These are phyloP conservation scores for Galerina marginata DNA, from an alignment of 768 basidiomycete genomes.

Conservation along the genomic window DNA sequence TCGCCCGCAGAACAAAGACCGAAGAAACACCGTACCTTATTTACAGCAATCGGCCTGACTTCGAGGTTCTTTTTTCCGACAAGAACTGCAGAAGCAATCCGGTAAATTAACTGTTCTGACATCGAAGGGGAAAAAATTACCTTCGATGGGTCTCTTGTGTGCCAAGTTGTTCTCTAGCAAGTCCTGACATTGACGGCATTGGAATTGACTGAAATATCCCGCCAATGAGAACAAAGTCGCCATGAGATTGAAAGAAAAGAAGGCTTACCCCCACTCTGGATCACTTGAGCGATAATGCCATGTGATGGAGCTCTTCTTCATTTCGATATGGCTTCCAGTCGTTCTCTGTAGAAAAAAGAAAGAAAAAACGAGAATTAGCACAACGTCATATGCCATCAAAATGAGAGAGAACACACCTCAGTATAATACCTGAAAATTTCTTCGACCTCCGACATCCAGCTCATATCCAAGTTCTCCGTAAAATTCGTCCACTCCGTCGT, in stretches of 20 bases:
- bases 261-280: constrained; percentile 91
- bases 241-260: not conserved
- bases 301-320: constrained; percentile 96
- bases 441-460: constrained; percentile 94
- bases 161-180: constrained; percentile 93
- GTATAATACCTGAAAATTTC: constrained; percentile 98
- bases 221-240: constrained; percentile 4
- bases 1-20: not conserved
- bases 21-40: constrained; percentile 64
- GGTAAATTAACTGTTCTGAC: not conserved
- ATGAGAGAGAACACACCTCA: constrained; percentile 56
- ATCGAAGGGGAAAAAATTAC: constrained; percentile 39
- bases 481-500: constrained; percentile 79
- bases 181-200: constrained; percentile 96
- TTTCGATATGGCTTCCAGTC: constrained; percentile 94
- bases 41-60: constrained; percentile 92
- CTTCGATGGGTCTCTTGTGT: constrained; percentile 93
- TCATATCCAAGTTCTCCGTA: constrained; percentile 93
- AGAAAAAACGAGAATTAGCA: not conserved
- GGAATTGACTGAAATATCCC: constrained; percentile 67
- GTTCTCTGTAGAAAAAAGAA: constrained; percentile 60
- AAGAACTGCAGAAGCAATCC: constrained; percentile 57
- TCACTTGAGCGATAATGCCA: constrained; percentile 96
- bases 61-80: constrained; percentile 99
- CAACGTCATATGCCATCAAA: not conserved